A percentile compares a stretch with the other conserved stretches of the same genome.
These are phyloP conservation scores for Eucalyptus globulus DNA, from an alignment of 345 rosid genomes.

Conservation along the genomic window DNA sequence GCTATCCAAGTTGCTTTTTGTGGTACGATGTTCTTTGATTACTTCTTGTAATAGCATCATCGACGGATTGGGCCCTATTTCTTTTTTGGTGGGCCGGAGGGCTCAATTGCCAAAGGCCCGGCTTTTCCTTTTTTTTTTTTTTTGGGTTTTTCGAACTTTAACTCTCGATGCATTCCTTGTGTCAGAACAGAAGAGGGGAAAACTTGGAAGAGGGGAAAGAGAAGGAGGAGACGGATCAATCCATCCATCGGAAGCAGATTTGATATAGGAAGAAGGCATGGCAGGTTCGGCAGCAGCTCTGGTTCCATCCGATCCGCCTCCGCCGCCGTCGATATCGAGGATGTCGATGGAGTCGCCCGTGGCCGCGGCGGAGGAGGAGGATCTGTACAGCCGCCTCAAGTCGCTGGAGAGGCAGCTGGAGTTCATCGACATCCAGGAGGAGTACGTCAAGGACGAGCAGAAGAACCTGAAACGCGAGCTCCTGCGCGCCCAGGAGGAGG, in stretches of 20 bases:
- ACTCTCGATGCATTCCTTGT: background rate
- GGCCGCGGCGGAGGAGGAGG: constrained; percentile 47
- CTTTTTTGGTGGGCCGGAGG: background rate
- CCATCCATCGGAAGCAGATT: background rate
- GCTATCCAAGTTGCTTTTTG: no score
- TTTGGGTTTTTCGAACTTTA: background rate
- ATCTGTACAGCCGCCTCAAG: constrained; percentile 71
- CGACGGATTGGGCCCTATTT: background rate
- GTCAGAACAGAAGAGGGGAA: background rate
- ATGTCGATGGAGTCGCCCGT: background rate
- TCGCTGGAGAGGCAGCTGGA: constrained; percentile 74
- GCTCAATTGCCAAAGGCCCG: background rate
- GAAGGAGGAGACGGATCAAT: background rate
- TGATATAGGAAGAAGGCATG: background rate
- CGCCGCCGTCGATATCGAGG: background rate
- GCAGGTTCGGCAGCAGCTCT: background rate
- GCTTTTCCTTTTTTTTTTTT: background rate
- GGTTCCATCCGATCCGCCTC: background rate
- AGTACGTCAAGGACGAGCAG: constrained; percentile 94
- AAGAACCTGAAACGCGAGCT: constrained; percentile 90
- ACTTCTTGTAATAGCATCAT: no score
- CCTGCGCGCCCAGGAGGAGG: constrained; percentile 94
- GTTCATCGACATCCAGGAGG: constrained; percentile 91
- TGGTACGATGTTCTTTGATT: no score
- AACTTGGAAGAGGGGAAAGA: background rate